phyloP scores from a whole-genome alignment of 257 asterid genomes.

The Lycium barbarum region DNA sequence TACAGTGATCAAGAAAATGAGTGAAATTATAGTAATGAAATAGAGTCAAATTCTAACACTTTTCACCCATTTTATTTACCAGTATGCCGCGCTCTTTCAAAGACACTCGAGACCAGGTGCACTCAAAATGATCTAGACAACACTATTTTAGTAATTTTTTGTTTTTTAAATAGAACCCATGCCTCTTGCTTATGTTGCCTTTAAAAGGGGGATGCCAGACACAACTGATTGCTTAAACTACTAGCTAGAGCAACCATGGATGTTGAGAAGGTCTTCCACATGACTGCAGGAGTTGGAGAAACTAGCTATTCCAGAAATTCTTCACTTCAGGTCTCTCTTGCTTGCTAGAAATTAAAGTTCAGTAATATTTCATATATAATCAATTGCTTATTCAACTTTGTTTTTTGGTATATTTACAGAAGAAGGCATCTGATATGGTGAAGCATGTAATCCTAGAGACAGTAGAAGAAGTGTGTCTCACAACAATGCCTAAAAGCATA shows the following conservation, averaged over 20 bases:
- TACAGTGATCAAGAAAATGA: too few relatives aligned
- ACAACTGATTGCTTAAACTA: neutral
- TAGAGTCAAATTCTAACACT: too few relatives aligned
- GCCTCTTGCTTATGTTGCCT: neutral
- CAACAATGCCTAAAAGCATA: slow-evolving; percentile 62
- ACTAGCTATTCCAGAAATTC: slow-evolving; percentile 76
- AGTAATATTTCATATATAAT: neutral
- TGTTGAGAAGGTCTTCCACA: slow-evolving; percentile 74
- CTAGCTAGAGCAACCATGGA: slow-evolving; percentile 54
- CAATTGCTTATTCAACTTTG: too few relatives aligned
- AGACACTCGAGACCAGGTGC: too few relatives aligned
- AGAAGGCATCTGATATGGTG: slow-evolving; percentile 71
- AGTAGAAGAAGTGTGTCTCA: slow-evolving; percentile 46
- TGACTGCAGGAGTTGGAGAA: slow-evolving; percentile 77
- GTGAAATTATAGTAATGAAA: too few relatives aligned
- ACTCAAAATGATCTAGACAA: too few relatives aligned
- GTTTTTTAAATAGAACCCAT: too few relatives aligned
- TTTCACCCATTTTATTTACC: too few relatives aligned
- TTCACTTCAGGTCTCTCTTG: slow-evolving; percentile 64
- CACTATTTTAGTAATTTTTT: too few relatives aligned
- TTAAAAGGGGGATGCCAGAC: neutral
- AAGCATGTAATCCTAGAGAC: slow-evolving; percentile 63
- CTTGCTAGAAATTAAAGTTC: neutral
- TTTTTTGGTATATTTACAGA: slow-evolving; percentile 43
- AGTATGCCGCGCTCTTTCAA: too few relatives aligned